A percentile compares a stretch with the other conserved stretches of the same genome.
Conservation (phyloP, 2,329 filamentous ascomycete genomes). For the Apiospora rasikravindrae region DNA sequence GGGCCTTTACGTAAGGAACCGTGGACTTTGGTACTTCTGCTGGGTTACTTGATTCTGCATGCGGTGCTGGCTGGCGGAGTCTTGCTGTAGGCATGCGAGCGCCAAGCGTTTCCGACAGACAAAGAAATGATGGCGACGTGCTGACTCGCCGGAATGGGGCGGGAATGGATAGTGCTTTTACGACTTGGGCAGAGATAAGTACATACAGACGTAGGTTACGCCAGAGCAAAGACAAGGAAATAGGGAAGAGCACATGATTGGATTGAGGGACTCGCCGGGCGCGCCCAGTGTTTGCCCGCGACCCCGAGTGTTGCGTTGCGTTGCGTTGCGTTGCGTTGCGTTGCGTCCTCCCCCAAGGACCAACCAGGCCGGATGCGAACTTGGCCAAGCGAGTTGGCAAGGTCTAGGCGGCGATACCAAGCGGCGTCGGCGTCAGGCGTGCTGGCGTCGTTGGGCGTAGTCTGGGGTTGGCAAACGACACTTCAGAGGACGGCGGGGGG, state of each 20-base stretch:
- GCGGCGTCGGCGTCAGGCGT: constrained; percentile 7
- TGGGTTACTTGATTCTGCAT: not conserved
- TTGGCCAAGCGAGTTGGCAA: constrained; percentile 17
- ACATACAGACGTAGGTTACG: no score
- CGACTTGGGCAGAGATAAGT: not conserved
- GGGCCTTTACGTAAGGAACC: not conserved
- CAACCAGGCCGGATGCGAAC: not conserved
- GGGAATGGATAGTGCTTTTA: not conserved
- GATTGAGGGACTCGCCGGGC: not conserved
- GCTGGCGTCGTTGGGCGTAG: not conserved
- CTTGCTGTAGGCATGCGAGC: not conserved
- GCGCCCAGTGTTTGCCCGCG: not conserved
- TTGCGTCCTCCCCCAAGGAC: not conserved
- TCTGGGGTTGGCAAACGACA: not conserved
- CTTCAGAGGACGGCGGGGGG: not conserved
- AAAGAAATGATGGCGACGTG: constrained; percentile 6
- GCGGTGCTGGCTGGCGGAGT: not conserved
- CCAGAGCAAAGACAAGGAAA: not conserved
- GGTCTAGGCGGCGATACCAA: constrained; percentile 19
- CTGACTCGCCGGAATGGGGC: constrained; percentile 8
- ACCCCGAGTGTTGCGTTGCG: not conserved
- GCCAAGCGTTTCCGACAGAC: constrained; percentile 12
- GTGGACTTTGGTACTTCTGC: not conserved
- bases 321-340: not conserved
- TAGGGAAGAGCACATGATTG: not conserved